Evolutionary conservation across 257 asterid genomes (phyloP).

Genomic region (Fraxinus quadrangulata): DNA sequence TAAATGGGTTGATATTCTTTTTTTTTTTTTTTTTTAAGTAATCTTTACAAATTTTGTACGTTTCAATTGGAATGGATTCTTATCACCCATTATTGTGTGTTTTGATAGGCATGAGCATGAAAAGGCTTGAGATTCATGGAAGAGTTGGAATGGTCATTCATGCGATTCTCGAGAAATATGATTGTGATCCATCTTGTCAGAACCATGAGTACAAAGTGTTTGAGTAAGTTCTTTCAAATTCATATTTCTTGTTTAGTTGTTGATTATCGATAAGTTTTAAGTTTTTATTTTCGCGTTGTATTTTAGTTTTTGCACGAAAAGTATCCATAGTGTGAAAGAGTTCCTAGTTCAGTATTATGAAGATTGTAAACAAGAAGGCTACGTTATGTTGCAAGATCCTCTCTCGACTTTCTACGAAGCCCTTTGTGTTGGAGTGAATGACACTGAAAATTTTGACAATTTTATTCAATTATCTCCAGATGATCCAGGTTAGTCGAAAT

Average conservation of each 20-base stretch:
- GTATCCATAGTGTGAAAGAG: slow-evolving; percentile 49
- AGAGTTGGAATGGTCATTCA: slow-evolving; percentile 65
- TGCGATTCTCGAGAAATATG: slow-evolving; percentile 51
- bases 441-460: slow-evolving; percentile 21
- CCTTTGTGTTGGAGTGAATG: slow-evolving; percentile 51
- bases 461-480: slow-evolving; percentile 36
- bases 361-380: slow-evolving; percentile 62
- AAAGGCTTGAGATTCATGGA: slow-evolving; percentile 74
- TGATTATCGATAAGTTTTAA: not conserved
- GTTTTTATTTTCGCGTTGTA: not conserved
- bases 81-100: not conserved
- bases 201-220: slow-evolving; percentile 42
- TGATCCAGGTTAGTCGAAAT: slow-evolving; percentile 34
- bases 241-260: not conserved
- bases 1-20: too few species aligned
- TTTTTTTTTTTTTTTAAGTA: too few species aligned
- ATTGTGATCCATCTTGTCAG: slow-evolving; percentile 29
- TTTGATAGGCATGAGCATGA: slow-evolving; percentile 43
- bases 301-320: slow-evolving; percentile 54
- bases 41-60: too few species aligned
- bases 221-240: slow-evolving; percentile 47
- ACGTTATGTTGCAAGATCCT: slow-evolving; percentile 55
- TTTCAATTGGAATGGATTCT: too few species aligned
- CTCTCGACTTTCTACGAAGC: slow-evolving; percentile 61
- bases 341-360: slow-evolving; percentile 67